Evolutionary conservation across 2,329 filamentous ascomycete species (phyloP).

Genomic region (Juglanconis sp.): DNA sequence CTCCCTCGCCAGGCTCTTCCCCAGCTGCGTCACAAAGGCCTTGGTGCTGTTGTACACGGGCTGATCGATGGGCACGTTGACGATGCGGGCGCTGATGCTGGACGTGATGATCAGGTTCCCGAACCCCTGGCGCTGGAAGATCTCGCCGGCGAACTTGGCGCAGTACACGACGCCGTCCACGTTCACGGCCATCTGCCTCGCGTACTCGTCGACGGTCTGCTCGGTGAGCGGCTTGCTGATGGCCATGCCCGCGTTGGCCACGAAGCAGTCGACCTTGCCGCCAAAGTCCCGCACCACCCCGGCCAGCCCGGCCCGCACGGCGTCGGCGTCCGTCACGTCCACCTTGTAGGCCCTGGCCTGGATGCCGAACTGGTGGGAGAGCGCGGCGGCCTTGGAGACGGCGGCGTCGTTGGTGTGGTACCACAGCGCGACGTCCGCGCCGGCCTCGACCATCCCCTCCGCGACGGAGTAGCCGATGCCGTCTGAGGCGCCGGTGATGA

Average conservation of each 20-base stretch:
- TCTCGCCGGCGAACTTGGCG: slow-evolving; percentile 40
- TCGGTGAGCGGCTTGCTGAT: slow-evolving; percentile 55
- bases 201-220: slow-evolving; percentile 49
- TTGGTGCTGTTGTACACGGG: slow-evolving; percentile 56
- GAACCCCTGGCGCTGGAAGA: slow-evolving; percentile 40
- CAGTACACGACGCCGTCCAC: slow-evolving; percentile 46
- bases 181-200: slow-evolving; percentile 51
- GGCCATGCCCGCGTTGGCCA: slow-evolving; percentile 46
- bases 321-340: slow-evolving; percentile 39
- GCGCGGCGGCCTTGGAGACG: slow-evolving; percentile 30
- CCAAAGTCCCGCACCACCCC: slow-evolving; percentile 38
- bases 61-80: slow-evolving; percentile 50
- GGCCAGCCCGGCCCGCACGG: slow-evolving; percentile 31
- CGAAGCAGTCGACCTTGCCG: slow-evolving; percentile 39
- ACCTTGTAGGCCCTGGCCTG: slow-evolving; percentile 41
- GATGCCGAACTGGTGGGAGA: slow-evolving; percentile 38
- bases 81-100: slow-evolving; percentile 47
- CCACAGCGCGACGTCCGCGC: slow-evolving; percentile 38
- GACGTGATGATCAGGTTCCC: slow-evolving; percentile 52
- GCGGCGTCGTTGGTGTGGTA: slow-evolving; percentile 30
- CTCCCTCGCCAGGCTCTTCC: slow-evolving; percentile 52
- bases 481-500: slow-evolving; percentile 43
- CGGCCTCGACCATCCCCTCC: slow-evolving; percentile 44
- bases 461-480: slow-evolving; percentile 43
- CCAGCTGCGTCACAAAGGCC: slow-evolving; percentile 53